Percentiles rank a stretch among this genome's conserved stretches.
Evolutionary conservation across 2,329 filamentous ascomycete genomes (phyloP).

Genomic region (Rosellinia necatrix): DNA sequence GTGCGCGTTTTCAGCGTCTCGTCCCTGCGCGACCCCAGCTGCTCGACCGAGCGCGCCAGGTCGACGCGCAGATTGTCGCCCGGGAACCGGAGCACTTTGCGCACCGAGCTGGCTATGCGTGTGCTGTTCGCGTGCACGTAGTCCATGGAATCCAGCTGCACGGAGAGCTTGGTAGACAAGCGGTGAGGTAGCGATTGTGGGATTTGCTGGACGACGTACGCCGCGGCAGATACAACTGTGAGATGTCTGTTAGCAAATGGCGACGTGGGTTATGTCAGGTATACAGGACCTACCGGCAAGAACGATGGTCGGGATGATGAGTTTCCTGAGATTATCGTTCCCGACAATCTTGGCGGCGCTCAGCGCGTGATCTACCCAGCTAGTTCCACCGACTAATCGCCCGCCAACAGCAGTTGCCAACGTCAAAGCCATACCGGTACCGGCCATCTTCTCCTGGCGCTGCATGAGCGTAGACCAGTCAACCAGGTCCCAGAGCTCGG

Average conservation of each 20-base stretch:
- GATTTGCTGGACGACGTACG: slow-evolving; percentile 84
- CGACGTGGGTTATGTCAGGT: not conserved
- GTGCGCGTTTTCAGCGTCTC: slow-evolving; percentile 80
- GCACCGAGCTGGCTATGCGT: slow-evolving; percentile 83
- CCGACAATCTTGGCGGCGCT: slow-evolving; percentile 81
- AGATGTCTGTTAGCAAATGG: slow-evolving; percentile 25
- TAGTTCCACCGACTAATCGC: slow-evolving; percentile 78
- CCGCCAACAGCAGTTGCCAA: slow-evolving; percentile 84
- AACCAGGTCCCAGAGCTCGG: slow-evolving; percentile 92
- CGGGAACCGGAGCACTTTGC: slow-evolving; percentile 85
- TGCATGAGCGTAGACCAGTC: slow-evolving; percentile 83
- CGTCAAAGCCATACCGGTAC: slow-evolving; percentile 92
- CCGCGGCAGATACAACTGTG: slow-evolving; percentile 72
- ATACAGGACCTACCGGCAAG: slow-evolving; percentile 69
- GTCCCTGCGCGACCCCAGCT: slow-evolving; percentile 76
- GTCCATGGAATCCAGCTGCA: slow-evolving; percentile 80
- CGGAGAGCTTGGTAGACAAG: slow-evolving; percentile 81
- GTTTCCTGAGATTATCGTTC: slow-evolving; percentile 76
- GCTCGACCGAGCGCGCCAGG: slow-evolving; percentile 83
- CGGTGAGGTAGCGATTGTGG: slow-evolving; percentile 86
- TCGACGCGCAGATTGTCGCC: slow-evolving; percentile 84
- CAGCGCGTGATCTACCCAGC: slow-evolving; percentile 87
- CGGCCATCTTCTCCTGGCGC: slow-evolving; percentile 90
- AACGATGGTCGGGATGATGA: slow-evolving; percentile 80
- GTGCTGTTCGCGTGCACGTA: slow-evolving; percentile 89